Conservation (phyloP, 768 basidiomycete species). For the Amanita pallidorosea region DNA sequence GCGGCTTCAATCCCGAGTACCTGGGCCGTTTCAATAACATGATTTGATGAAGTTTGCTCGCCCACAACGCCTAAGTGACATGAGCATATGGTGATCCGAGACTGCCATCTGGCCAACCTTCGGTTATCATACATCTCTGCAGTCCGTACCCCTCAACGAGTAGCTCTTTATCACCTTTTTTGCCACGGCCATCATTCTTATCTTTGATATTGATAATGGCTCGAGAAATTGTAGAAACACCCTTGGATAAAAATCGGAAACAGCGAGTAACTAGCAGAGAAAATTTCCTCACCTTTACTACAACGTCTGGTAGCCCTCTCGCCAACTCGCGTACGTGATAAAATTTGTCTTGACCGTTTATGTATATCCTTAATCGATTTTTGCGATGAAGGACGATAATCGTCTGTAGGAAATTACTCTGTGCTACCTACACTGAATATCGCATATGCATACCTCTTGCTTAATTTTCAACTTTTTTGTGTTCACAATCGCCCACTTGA, state of each 20-base stretch:
- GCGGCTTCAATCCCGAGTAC: conserved; percentile 99
- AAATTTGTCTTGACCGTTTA: conserved; percentile 71
- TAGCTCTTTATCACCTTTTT: conserved; percentile 83
- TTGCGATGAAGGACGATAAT: conserved; percentile 69
- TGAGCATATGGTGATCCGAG: not conserved
- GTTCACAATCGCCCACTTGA: conserved; percentile 84
- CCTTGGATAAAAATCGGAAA: conserved; percentile 30
- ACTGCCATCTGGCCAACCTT: conserved; percentile 45
- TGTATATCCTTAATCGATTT: conserved; percentile 67
- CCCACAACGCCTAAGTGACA: conserved; percentile 77
- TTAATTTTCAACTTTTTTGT: conserved; percentile 90
- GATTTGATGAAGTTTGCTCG: conserved; percentile 87
- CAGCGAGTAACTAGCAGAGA: not conserved
- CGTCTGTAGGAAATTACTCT: conserved; percentile 29
- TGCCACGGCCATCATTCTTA: conserved; percentile 65
- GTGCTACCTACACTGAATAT: not conserved
- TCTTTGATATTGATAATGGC: conserved; percentile 97
- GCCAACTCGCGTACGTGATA: conserved; percentile 82
- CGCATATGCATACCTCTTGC: conserved; percentile 45
- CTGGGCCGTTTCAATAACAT: conserved; percentile 90
- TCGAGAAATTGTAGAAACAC: conserved; percentile 77
- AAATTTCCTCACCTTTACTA: conserved; percentile 65
- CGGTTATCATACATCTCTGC: conserved; percentile 93
- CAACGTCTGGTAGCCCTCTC: conserved; percentile 71
- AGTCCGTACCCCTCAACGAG: conserved; percentile 96